Base-by-base conservation (phyloP, 768 basidiomycete genomes). In the Auriculariales sp. region DNA sequence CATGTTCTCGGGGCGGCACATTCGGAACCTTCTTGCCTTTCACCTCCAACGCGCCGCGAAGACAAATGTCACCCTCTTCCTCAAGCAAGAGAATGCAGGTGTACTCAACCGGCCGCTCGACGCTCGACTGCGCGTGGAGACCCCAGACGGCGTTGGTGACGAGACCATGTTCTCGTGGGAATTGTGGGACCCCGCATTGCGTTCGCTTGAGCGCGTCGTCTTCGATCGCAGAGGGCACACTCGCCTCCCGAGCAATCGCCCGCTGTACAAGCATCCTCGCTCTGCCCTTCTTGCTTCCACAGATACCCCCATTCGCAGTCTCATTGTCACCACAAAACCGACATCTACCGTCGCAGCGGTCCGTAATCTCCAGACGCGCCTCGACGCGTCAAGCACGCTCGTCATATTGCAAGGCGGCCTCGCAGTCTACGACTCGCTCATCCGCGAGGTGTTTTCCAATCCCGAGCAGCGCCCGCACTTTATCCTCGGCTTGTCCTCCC, bases 391-490 rank as follows among this genome's bases (percentile, higher is more conserved):
- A 46, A 84, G 82, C 36, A 94, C 92, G 30, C 79, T 98, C 55
- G 86, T 94, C 2, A 74, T 99, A n/a, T 64, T 97, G 48, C 88
- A 94, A 59, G 94, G 94, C 61, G 94, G 94, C 24, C 86, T 95
- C 80, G 94, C 91, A 10, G 67, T 93, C 7, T 87, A 90, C 62
- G 93, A 98, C 50, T 67, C 77, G 52, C 71, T 95, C 45, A 61
- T 88, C 15, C 58, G 66, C 4, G 57, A 72, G 4, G 57, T 90
- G 35, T 98, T 91, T 62, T 80, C 73, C 17, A 83, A 91, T 61
- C 73, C 80, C 22, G 61, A 70, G 29, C 68, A 71, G 27, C 78
- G 93, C 31, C 93, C 93, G 11, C 81, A 86, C 57, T 90, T 98
- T 60, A 74, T 98, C 54, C 66, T 94, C 48, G 81, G 82, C 12